Base-by-base conservation (phyloP, 2,329 filamentous ascomycete genomes). In the Talaromyces sp. region DNA sequence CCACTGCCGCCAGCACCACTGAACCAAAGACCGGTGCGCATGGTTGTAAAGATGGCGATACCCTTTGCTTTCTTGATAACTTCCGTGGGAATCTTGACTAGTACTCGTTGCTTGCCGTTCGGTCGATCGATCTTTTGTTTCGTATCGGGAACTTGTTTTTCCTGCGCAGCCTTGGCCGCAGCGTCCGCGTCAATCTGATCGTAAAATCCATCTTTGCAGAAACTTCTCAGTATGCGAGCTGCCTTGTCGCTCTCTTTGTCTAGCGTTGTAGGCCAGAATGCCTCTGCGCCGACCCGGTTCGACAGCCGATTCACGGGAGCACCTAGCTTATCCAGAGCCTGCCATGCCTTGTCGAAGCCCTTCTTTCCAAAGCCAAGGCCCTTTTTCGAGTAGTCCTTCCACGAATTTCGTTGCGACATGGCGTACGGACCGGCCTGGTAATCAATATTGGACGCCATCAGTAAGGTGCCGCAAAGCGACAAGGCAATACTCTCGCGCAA, bases 241-340 rank as follows among this genome's bases (percentile, higher is more conserved):
- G 93, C 91, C 80, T 97, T 97, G 79, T 97, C 92, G 78, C 90
- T 91, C 82, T 97, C 93, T 70, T 90, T 89, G 75, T 97, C 93
- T 61, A 97, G 82, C 1, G 89, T 90, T 36, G 91, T 90, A 2
- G 92, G 92, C 91, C 91, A 95, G 73, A 94, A 94, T 27, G 90
- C 88, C 76, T 96, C 92, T 34, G 85, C 85, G 65, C 92, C 92
- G 43, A 96, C 82, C 78, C 90, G 92, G 78, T 96, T 92, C 17
- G 89, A 91, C 25, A 96, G 77, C 67, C 85, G 88, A 75, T 96
- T 96, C 73, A 96, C 88, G 2, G 92, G 92, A 1, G 85, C 83
- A 66, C 91, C 90, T 11, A 90, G 81, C 74, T 90, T 90, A 77
- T 91, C 88, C 59, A 88, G 82, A 70, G 84, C 84, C 58, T 81